Base-by-base conservation (phyloP, 1,284 basidiomycete species). In the Moniliophthora roreri region DNA sequence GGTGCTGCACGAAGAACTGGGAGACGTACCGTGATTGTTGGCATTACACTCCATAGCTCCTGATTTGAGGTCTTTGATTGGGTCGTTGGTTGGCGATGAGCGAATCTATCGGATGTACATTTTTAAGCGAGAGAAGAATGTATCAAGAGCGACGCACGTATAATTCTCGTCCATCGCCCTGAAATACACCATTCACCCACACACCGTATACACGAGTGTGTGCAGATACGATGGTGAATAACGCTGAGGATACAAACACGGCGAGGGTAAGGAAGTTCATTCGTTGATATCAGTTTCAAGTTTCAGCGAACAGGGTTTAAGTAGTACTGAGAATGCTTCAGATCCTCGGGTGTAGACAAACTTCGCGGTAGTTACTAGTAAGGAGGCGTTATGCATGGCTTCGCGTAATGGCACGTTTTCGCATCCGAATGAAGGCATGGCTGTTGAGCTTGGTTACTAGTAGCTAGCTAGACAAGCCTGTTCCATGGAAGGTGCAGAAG, bases 141-240 rank as follows among this genome's bases (percentile, higher is more conserved):
- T 16, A 26, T 45, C 5, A 16, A 1, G 1, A 11, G 26, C 26
- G 34, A 23, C 58, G 16, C 32, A 67, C 68, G 47, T 69, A 69
- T 46, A 58, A 49, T 51, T 65, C 63, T 34, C 62, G 50, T 15
- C 69, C 67, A 55, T 66, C 62, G 16, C 67, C 69, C 53, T 70
- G 67, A 51, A 63, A 62, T 23, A 65, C 63, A 18, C 63, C 67
- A 51, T 70, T 70, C 37, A 70, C 60, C 69, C 67, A 69, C 39
- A 65, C 63, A 41, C 69, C 61, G 59, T 62, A 70, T 18, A 70
- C 62, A 3, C 64, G 66, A 23, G 62, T 58, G 35, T 70, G 68
- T 8, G 67, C 68, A 36, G 60, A 47, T 16, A 58, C 58, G 18
- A 54, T 46, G 9, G 59, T 52, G 23, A 63, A 41, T n/a, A n/a